Percentiles rank a stretch among this genome's conserved stretches.
These are phyloP conservation scores for Cardiospermum halicacabum DNA, from an alignment of 345 rosid genomes.

Conservation along the genomic window DNA sequence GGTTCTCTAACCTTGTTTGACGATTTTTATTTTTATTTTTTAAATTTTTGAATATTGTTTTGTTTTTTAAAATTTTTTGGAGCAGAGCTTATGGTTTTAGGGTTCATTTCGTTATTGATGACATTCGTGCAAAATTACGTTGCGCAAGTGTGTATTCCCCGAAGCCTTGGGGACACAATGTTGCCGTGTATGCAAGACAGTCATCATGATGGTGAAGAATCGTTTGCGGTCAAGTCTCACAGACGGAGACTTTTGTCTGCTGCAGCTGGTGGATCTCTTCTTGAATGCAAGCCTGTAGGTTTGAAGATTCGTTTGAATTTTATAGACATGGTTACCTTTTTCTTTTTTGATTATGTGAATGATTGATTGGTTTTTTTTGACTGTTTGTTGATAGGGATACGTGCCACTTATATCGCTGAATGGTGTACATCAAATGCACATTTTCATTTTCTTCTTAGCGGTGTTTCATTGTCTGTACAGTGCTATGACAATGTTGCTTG, in stretches of 20 bases:
- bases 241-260: constrained; percentile 45
- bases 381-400: constrained; percentile 47
- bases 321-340: background rate
- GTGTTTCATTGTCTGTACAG: constrained; percentile 85
- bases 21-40: background rate
- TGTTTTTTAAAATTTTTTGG: too few relatives aligned
- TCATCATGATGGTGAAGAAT: background rate
- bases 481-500: constrained; percentile 78
- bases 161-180: constrained; percentile 57
- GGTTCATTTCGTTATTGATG: constrained; percentile 79
- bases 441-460: constrained; percentile 90
- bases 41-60: too few relatives aligned
- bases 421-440: constrained; percentile 89
- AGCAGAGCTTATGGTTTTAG: constrained; percentile 94
- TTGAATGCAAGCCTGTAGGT: constrained; percentile 27
- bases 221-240: background rate
- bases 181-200: constrained; percentile 55
- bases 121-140: constrained; percentile 86
- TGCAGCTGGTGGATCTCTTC: background rate
- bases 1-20: too few relatives aligned
- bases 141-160: constrained; percentile 53
- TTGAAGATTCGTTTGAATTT: background rate
- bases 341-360: background rate
- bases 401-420: constrained; percentile 71
- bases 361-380: background rate